Percentiles rank a stretch among this genome's conserved stretches.
phyloP scores from a whole-genome alignment of 1,284 basidiomycete species.

The Austroboletus niveus region DNA sequence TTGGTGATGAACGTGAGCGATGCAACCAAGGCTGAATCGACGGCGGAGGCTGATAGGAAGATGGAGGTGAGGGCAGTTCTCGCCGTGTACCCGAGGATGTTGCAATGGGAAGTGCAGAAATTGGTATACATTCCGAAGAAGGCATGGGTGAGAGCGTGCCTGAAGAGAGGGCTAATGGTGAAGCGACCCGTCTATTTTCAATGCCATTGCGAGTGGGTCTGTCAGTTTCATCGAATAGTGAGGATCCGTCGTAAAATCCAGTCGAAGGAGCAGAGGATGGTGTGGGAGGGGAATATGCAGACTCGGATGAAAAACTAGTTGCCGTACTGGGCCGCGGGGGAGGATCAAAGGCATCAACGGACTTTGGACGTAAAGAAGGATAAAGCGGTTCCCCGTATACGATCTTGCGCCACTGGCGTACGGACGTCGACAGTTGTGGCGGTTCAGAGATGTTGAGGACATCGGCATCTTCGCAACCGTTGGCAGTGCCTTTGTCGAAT shows the following conservation, averaged over 20 bases:
- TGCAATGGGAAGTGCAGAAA: conserved; percentile 21
- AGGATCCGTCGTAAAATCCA: conserved; percentile 21
- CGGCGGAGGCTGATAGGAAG: conserved; percentile 30
- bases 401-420: conserved; percentile 39
- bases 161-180: conserved; percentile 25
- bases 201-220: conserved; percentile 9
- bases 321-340: conserved; percentile 29
- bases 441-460: conserved; percentile 28
- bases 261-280: conserved; percentile 31
- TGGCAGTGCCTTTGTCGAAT: conserved; percentile 19
- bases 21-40: conserved; percentile 32
- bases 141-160: conserved; percentile 29
- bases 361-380: conserved; percentile 34
- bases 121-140: conserved; percentile 30
- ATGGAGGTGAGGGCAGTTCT: conserved; percentile 31
- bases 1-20: conserved; percentile 33
- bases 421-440: conserved; percentile 24
- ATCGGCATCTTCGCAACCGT: conserved; percentile 28
- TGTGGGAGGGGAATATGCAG: conserved; percentile 30
- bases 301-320: conserved; percentile 35
- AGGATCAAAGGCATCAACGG: conserved; percentile 29
- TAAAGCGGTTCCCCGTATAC: conserved; percentile 41
- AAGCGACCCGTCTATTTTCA: conserved; percentile 10
- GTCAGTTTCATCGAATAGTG: conserved; percentile 27
- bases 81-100: conserved; percentile 21